Conservation (phyloP, 202 grass and related monocot species). For the Eragrostis tef region DNA sequence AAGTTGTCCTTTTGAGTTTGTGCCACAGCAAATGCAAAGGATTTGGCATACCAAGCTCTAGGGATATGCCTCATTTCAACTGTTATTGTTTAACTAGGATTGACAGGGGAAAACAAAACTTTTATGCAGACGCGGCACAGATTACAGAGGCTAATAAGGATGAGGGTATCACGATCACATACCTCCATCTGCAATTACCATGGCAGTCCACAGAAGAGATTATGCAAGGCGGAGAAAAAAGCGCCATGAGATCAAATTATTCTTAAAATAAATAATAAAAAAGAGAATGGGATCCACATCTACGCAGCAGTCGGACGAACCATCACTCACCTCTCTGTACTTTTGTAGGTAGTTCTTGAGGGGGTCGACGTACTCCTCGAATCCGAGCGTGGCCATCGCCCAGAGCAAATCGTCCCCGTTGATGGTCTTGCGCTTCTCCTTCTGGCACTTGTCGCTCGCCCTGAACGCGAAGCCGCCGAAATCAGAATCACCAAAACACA, state of each 20-base stretch:
- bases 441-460: conserved; percentile 94
- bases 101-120: not conserved
- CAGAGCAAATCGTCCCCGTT: conserved; percentile 86
- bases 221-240: conserved; percentile 37
- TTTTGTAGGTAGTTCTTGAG: conserved; percentile 86
- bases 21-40: not conserved
- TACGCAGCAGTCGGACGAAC: conserved; percentile 19
- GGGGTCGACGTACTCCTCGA: conserved; percentile 87
- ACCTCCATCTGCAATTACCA: conserved; percentile 79
- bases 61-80: not conserved
- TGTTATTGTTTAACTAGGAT: not conserved
- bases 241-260: conserved; percentile 26
- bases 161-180: conserved; percentile 34
- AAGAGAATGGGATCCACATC: not conserved
- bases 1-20: not conserved
- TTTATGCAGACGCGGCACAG: not conserved
- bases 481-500: not conserved
- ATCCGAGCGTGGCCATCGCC: conserved; percentile 84
- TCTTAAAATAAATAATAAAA: not conserved
- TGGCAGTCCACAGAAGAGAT: conserved; percentile 7
- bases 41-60: not conserved
- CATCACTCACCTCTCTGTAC: conserved; percentile 71
- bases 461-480: conserved; percentile 37
- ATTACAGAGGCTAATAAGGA: not conserved
- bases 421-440: conserved; percentile 94